phyloP scores from a whole-genome alignment of 2,329 filamentous ascomycete genomes.

The Helotiales sp. region DNA sequence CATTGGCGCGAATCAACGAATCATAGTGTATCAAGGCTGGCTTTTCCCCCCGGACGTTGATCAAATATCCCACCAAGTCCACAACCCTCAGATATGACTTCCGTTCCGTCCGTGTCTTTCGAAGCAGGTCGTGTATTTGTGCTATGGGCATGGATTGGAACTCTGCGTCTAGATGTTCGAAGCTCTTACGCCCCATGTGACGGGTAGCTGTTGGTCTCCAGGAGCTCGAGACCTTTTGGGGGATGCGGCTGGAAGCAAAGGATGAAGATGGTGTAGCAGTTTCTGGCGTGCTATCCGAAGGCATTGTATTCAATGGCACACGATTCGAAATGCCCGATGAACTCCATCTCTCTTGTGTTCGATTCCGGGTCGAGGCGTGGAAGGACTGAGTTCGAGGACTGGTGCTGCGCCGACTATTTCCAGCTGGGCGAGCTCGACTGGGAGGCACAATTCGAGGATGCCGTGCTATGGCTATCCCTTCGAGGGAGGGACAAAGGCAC shows the following conservation, averaged over 20 bases:
- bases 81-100: conserved; percentile 48
- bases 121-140: conserved; percentile 55
- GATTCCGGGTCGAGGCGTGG: conserved; percentile 25
- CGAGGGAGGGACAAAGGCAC: conserved; percentile 64
- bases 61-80: conserved; percentile 60
- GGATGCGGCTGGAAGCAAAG: neutral
- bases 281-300: too few species aligned
- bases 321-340: neutral
- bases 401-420: neutral
- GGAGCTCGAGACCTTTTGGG: neutral
- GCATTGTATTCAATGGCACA: neutral
- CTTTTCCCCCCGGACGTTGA: conserved; percentile 58
- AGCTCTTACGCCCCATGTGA: too few species aligned
- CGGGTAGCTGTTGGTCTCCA: neutral
- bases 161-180: conserved; percentile 25
- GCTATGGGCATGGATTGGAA: conserved; percentile 39
- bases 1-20: conserved; percentile 74
- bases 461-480: conserved; percentile 46
- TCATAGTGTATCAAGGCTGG: conserved; percentile 71
- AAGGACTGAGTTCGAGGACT: conserved; percentile 20
- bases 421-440: neutral
- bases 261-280: neutral
- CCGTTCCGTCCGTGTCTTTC: conserved; percentile 46
- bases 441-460: neutral
- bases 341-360: neutral